phyloP scores from a whole-genome alignment of 2,329 filamentous ascomycete genomes.

The Lachnellula subtilissima region DNA sequence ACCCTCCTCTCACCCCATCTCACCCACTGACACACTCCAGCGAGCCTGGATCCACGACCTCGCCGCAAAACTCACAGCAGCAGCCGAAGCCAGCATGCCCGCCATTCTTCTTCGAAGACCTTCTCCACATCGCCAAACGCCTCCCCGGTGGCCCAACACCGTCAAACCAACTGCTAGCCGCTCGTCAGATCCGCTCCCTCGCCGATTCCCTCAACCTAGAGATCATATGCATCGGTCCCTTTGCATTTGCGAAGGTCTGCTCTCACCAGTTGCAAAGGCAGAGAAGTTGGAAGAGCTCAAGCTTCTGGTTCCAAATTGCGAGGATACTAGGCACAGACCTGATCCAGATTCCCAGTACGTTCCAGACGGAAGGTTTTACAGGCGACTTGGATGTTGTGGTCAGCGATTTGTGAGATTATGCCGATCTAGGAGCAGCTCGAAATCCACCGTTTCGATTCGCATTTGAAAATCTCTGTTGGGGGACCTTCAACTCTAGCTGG shows the following conservation, averaged over 20 bases:
- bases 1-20: neutral
- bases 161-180: constrained; percentile 48
- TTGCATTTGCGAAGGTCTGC: constrained; percentile 69
- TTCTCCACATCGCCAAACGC: constrained; percentile 52
- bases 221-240: constrained; percentile 58
- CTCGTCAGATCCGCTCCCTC: constrained; percentile 50
- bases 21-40: constrained; percentile 42
- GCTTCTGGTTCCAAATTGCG: constrained; percentile 66
- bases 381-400: constrained; percentile 52
- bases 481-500: constrained; percentile 66
- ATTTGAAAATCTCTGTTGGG: constrained; percentile 71
- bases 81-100: constrained; percentile 57
- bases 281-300: constrained; percentile 46
- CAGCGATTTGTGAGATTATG: constrained; percentile 57
- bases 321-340: constrained; percentile 63
- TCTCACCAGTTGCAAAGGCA: constrained; percentile 51
- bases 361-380: constrained; percentile 39
- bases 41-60: constrained; percentile 66
- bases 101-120: constrained; percentile 77
- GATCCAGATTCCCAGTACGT: constrained; percentile 70
- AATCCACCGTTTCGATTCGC: constrained; percentile 58
- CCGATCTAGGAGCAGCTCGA: constrained; percentile 59
- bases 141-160: constrained; percentile 31
- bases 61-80: constrained; percentile 62
- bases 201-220: constrained; percentile 51